Percentiles rank a stretch among this genome's conserved stretches.
phyloP scores from a whole-genome alignment of 2,329 filamentous ascomycete species.

The Trichoderma atroviride region DNA sequence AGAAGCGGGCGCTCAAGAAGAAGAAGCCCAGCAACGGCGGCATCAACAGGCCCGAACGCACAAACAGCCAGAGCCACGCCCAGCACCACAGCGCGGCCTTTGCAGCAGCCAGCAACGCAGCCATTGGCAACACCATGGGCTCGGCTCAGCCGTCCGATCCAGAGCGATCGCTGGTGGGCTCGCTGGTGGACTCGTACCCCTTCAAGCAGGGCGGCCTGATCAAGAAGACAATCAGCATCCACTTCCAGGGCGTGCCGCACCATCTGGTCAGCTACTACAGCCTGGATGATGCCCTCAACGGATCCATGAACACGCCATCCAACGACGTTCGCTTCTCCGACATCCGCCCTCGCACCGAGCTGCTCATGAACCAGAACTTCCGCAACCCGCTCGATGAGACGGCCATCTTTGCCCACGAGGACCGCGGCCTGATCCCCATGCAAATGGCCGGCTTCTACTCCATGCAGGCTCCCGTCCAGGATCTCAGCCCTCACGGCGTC shows the following conservation, averaged over 20 bases:
- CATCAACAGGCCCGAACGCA: slow-evolving; percentile 40
- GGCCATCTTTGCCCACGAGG: background rate
- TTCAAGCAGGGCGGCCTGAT: slow-evolving; percentile 83
- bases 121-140: slow-evolving; percentile 21
- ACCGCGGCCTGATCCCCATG: background rate
- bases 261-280: slow-evolving; percentile 90
- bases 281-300: slow-evolving; percentile 72
- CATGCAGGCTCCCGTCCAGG: background rate
- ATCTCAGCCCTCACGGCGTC: background rate
- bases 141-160: slow-evolving; percentile 35
- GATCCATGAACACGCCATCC: slow-evolving; percentile 60
- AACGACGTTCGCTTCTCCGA: slow-evolving; percentile 45
- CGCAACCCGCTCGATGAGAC: slow-evolving; percentile 65
- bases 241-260: slow-evolving; percentile 72
- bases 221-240: slow-evolving; percentile 91
- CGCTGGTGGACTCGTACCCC: slow-evolving; percentile 83
- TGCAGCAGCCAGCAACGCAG: slow-evolving; percentile 17
- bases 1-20: slow-evolving; percentile 80
- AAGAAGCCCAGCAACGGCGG: slow-evolving; percentile 46
- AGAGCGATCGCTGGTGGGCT: slow-evolving; percentile 66
- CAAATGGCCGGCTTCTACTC: background rate
- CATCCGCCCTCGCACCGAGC: slow-evolving; percentile 58
- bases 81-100: slow-evolving; percentile 32
- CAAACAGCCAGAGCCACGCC: slow-evolving; percentile 20
- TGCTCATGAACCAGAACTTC: slow-evolving; percentile 67